Base-by-base conservation (phyloP, 805 yeast species). In the Saturnispora quitensis region DNA sequence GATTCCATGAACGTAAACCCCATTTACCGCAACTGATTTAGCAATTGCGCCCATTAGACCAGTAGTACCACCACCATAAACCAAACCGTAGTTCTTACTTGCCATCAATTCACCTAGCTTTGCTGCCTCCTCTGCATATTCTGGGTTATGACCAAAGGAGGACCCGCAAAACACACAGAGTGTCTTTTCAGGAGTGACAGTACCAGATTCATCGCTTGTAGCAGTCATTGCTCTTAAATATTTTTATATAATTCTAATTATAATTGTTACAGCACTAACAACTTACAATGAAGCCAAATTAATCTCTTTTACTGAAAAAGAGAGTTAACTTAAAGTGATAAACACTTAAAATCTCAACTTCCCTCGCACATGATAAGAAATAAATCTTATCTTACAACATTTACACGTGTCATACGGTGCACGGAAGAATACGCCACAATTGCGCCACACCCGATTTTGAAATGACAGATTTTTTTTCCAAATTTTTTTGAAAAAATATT, bases 141-240 rank as follows among this genome's bases (percentile, higher is more conserved):
- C 58, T 6, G 74, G 69, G 48, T 75, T 73, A 43, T 65, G 75
- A 15, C 96, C 96, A 54, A 78, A 76, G 4, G 89, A 78, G 3
- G 95, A 86, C 34, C 96, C 96, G 65, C 96, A 89, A 62, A 86
- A 88, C 25, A 88, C 95, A 68, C 95, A 88, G 10, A 88, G 74
- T 18, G 76, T 73, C 58, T 74, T 75, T n/a, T 47, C 50, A 24
- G 71, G 58, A 18, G 42, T 18, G 8, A 20, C 22, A 38, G 22
- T 9, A 38, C 24, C 13, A 4, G 42, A 18, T 18, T 7, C n/a
- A 36, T 8, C 9, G 17, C 24, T 38, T 18, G 42, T 5, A 17
- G 38, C 18, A 5, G 49, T 28, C 28, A 40, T 35, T 9, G 43
- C 38, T 15, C 33, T 8, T 24, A 8, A 20, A 38, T 31, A 13